Evolutionary conservation across 768 basidiomycete species (phyloP), one percentile per base, ranked within the genome.

Genomic region (Kwoniella newhampshirensis): DNA sequence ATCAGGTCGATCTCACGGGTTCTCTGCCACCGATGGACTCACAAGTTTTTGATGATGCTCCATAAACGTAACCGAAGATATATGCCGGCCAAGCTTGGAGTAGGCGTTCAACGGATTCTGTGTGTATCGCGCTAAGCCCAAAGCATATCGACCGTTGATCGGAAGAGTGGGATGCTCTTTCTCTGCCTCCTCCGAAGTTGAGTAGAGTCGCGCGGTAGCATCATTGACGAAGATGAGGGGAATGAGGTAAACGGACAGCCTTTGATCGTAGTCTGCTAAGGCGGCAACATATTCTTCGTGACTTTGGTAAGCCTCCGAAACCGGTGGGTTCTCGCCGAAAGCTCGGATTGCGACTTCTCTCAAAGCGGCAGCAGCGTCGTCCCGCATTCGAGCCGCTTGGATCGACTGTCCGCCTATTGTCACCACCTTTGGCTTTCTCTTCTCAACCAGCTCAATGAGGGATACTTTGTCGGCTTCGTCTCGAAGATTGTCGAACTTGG

Each of bases 71-170:
- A 98, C 84, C 4, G 90, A 86, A 1, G 84, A 79, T 47, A 98
- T 85, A 75, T 96, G 91, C 11, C 82, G 61, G 2, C 93, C 94
- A 36, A 98, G 79, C 1, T 93, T 90, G 17, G 89, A 88, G 72
- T 89, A 93, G 74, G 98, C 96, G 70, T 90, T 94, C 66, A 98
- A 77, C 1, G 96, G 96, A 70, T 86, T 94, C 77, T 98, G 96
- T 4, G 84, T 81, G 68, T 92, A 98, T 55, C 96, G 85, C 36
- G 91, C 93, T 63, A 99, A 79, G 50, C 91, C 96, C 45, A 98
- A 82, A 69, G 94, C 97, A 71, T 97, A 99, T 75, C 89, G 88
- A 30, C 86, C 87, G 43, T 86, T 85, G 3, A 83, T 78, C 0
- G 89, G 84, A 40, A 94, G 79, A 0, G 86, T 81, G 45, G 85